These are phyloP conservation scores for Knoxdaviesia capensis DNA, from an alignment of 2,329 filamentous ascomycete species.

Conservation along the genomic window DNA sequence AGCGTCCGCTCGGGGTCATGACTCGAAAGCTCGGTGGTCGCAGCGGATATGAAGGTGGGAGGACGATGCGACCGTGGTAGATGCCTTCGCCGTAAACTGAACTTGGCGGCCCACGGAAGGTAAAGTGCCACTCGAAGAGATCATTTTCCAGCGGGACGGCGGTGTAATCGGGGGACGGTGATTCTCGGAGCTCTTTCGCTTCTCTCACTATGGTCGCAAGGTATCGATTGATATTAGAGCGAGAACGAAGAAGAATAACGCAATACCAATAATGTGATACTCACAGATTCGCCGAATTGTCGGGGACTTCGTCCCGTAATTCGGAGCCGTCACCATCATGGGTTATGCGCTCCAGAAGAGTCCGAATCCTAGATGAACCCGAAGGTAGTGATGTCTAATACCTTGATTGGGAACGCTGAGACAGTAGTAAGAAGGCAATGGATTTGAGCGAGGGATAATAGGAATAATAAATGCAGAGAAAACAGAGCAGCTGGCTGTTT, in stretches of 20 bases:
- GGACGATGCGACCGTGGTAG: slow-evolving; percentile 87
- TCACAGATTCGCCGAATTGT: slow-evolving; percentile 69
- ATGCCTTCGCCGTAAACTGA: slow-evolving; percentile 65
- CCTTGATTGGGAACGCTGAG: too few relatives aligned
- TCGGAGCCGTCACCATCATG: slow-evolving; percentile 15
- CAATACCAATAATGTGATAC: slow-evolving; percentile 10
- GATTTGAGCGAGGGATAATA: too few relatives aligned
- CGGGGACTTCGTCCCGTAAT: slow-evolving; percentile 56
- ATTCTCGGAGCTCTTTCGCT: slow-evolving; percentile 63
- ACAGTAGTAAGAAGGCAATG: too few relatives aligned
- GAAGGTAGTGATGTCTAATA: too few relatives aligned
- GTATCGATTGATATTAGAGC: not conserved
- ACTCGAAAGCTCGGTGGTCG: slow-evolving; percentile 93
- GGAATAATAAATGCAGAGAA: too few relatives aligned
- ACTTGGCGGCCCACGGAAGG: slow-evolving; percentile 68
- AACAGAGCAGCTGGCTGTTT: too few relatives aligned
- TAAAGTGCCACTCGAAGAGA: slow-evolving; percentile 98
- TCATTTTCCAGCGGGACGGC: slow-evolving; percentile 73
- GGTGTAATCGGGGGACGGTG: slow-evolving; percentile 69
- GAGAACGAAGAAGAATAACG: not conserved
- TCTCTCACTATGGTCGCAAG: slow-evolving; percentile 46
- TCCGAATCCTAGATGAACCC: too few relatives aligned
- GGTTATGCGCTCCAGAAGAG: too few relatives aligned
- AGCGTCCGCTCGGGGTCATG: slow-evolving; percentile 74
- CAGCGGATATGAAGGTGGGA: slow-evolving; percentile 77